Base-by-base conservation (phyloP, 2,329 filamentous ascomycete genomes). In the Fusarium transvaalense region DNA sequence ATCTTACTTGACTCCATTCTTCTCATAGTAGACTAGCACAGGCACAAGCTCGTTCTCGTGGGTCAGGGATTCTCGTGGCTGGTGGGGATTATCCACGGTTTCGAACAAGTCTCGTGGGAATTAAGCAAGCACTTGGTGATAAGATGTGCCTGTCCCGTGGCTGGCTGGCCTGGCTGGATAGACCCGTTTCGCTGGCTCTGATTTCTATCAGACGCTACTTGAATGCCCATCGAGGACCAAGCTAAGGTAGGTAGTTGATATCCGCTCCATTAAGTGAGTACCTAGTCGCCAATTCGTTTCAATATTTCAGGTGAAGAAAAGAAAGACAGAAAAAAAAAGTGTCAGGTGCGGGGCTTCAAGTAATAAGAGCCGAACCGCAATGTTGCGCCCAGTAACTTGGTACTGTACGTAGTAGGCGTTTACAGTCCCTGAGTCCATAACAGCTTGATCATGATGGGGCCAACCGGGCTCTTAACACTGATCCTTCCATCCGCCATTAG, bases 341-440 rank as follows among this genome's bases (percentile, higher is more conserved):
- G 46, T 51, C 34, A 19, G 42, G 56, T 68, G 67, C 50, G 60
- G 63, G 64, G 63, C 59, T 45, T 37, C 25, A 48, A 54, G 37
- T 27, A 48, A 54, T 51, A 63, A 55, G 45, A 66, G 71, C 71
- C 69, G 50, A 66, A 72, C 71, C 69, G 59, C 61, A 73, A 63
- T 59, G 43, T 60, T 66, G 57, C 54, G 67, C 61, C 60, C 60
- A 55, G 60, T 57, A 55, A 29, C 25, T 55, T 52, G 29, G 34
- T 43, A 29, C 29, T 29, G 29, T 10, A 66, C 39, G 23, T 25
- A 25, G 27, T 42, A 64, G 46, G 34, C 34, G 56, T 65, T 69
- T 23, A 41, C 21, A 41, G 21, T 21, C 37, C n/a, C 29, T 10
- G 29, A 29, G n/a, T 37, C 35, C n/a, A 21, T 37, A 37, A 37